These are phyloP conservation scores for Schizochytrium sp. DNA, from an alignment of 108 stramenopile genomes.

Conservation along the genomic window DNA sequence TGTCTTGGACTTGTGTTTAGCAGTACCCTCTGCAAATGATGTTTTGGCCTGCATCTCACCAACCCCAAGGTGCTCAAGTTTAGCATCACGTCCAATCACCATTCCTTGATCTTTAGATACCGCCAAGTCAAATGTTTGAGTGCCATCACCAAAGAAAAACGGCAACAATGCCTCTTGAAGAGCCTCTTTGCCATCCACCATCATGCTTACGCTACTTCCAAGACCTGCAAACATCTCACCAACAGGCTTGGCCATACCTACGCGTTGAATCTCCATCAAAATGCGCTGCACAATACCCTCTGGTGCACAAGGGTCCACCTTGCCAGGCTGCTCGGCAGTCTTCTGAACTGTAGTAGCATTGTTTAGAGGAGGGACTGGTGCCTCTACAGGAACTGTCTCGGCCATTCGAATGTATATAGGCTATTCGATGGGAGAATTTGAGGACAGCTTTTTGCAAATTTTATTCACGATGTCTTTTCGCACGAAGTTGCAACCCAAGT, in stretches of 20 bases:
- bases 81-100: neutral
- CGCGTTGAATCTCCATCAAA: neutral
- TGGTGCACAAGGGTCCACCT: neutral
- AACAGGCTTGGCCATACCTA: neutral
- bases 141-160: neutral
- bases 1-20: neutral
- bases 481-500: too few species aligned
- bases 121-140: neutral
- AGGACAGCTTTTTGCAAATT: too few species aligned
- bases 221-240: slow-evolving; percentile 9
- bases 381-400: too few species aligned
- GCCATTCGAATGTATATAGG: too few species aligned
- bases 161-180: neutral
- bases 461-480: too few species aligned
- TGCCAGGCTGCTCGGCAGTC: too few species aligned
- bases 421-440: too few species aligned
- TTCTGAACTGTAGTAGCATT: too few species aligned
- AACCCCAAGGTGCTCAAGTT: neutral
- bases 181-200: neutral
- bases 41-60: slow-evolving; percentile 4
- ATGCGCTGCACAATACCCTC: neutral
- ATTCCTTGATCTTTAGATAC: neutral
- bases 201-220: neutral
- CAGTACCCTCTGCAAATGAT: neutral
- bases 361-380: too few species aligned